Base-by-base conservation (phyloP, 805 yeast species). In the Pichia nakasei region DNA sequence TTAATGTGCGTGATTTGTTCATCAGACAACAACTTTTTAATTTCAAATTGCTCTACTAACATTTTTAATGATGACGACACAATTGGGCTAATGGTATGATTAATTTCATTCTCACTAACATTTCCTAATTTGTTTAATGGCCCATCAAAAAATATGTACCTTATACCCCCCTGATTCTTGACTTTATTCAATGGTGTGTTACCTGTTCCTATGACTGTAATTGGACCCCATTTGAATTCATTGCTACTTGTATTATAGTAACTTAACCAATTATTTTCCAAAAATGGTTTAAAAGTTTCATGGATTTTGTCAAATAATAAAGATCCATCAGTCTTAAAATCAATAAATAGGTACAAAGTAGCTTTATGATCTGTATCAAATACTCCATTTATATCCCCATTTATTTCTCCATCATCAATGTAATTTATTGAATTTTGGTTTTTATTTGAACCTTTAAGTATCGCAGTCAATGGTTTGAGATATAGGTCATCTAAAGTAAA, bases 171-270 rank as follows among this genome's bases (percentile, higher is more conserved):
- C 52, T 54, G 46, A 18, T 43, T 43, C 11, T 48, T 26, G 32
- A 72, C 64, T 20, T 53, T 46, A 17, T 65, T 72, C 34, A 60
- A 52, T 1, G 88, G 87, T 24, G 75, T 67, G 52, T 78, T 70
- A 1, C 93, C 93, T 0, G 88, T 82, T 26, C 80, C 69, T 7
- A 82, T 70, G 5, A 82, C 65, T 0, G 84, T 73, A 9, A 84
- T 44, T 5, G 87, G 86, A 1, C 80, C 81, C 39, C 66, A 59
- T 2, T 59, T 57, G 44, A 70, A 56, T 20, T 55, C 49, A 0
- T 63, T 56, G 3, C 61, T 49, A 3, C 52, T 48, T 13, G 63
- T 51, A 51, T 78, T 70, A 52, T 63, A 76, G 43, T 68, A 65
- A 1, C 83, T 69, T 35, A 84, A 57, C 55, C 72, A 82, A 3